Base-by-base conservation (phyloP, 225 moss, liverwort and hornwort species). In the Straminergon stramineum region DNA sequence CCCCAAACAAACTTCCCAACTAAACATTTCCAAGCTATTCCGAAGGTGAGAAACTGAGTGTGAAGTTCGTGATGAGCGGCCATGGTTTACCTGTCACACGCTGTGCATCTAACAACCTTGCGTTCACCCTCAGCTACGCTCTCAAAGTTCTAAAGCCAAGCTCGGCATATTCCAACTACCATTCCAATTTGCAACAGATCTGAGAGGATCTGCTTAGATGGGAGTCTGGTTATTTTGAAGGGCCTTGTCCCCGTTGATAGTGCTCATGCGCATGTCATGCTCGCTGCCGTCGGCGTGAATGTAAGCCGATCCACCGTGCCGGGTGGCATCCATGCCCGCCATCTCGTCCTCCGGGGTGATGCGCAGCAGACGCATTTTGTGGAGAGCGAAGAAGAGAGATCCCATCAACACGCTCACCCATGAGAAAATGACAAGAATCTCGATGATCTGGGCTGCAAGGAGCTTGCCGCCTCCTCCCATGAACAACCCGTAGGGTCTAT, bases 401-500 rank as follows among this genome's bases (percentile, higher is more conserved):
- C 92, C 96, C 98, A 98, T 98, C 41, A 95, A 93, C 17, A 65
- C 91, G 5, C 88, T 69, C 41, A 96, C 96, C 97, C 97, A 98
- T 8, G 88, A 95, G 30, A 66, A 18, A 10, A 98, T 92, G 15
- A 92, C 96, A 1, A 98, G n/a, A 66, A 98, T 97, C 80, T 96
- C 97, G 41, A 98, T 89, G 41, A 97, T 85, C 87, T 98, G 96
- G 7, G 97, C 97, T 2, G 90, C 97, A 5, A 98, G 87, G 16
- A 98, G 96, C 81, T 64, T 93, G 81, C 97, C 98, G 10, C 96
- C 98, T 26, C 98, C 98, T n/a, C 97, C 95, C 93, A 96, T 91
- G 69, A 97, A 98, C 63, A 98, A 77, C 2, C 98, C 98, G 84
- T 97, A 91, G 1, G 94, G 95, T 20, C 94, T 79, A 69, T 11